These are phyloP conservation scores for Dactylonectria macrodidyma DNA, from an alignment of 2,329 filamentous ascomycete genomes.

Conservation along the genomic window DNA sequence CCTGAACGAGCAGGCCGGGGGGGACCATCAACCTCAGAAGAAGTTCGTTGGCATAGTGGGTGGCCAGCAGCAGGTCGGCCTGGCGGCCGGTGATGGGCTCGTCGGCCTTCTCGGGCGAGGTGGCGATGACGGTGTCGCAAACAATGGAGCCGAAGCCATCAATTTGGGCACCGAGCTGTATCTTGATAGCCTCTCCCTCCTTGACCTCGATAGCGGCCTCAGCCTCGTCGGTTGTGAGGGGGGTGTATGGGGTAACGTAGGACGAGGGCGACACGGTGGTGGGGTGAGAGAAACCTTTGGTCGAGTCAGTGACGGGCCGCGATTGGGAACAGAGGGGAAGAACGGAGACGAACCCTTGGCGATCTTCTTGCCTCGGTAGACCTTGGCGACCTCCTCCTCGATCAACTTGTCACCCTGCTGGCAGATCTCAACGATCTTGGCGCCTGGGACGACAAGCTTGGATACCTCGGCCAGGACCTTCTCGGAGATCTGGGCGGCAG, in stretches of 20 bases:
- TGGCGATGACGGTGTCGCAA: conserved; percentile 90
- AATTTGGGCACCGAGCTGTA: conserved; percentile 99
- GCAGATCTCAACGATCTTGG: conserved; percentile 95
- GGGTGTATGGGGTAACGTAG: conserved; percentile 97
- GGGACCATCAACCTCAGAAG: conserved; percentile 92
- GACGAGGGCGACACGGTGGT: conserved; percentile 95
- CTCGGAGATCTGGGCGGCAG: conserved; percentile 93
- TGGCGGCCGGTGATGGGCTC: conserved; percentile 80
- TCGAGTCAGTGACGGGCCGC: conserved; percentile 36
- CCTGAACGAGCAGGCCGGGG: conserved; percentile 85
- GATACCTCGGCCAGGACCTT: conserved; percentile 92
- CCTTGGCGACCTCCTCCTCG: conserved; percentile 93
- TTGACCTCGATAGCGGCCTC: conserved; percentile 88
- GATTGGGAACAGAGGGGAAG: conserved; percentile 10
- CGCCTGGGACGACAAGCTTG: conserved; percentile 82
- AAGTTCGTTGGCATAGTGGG: conserved; percentile 95
- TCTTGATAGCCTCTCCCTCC: conserved; percentile 91
- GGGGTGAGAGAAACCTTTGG: conserved; percentile 87
- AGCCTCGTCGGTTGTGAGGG: conserved; percentile 86
- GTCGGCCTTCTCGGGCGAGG: conserved; percentile 70
- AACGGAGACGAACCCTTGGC: conserved; percentile 78
- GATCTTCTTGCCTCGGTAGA: conserved; percentile 99
- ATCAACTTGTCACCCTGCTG: conserved; percentile 96
- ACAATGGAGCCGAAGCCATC: conserved; percentile 97
- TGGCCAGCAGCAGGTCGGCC: conserved; percentile 91